These are phyloP conservation scores for Neurospora discreta DNA, from an alignment of 495 filamentous ascomycete species.

Conservation along the genomic window DNA sequence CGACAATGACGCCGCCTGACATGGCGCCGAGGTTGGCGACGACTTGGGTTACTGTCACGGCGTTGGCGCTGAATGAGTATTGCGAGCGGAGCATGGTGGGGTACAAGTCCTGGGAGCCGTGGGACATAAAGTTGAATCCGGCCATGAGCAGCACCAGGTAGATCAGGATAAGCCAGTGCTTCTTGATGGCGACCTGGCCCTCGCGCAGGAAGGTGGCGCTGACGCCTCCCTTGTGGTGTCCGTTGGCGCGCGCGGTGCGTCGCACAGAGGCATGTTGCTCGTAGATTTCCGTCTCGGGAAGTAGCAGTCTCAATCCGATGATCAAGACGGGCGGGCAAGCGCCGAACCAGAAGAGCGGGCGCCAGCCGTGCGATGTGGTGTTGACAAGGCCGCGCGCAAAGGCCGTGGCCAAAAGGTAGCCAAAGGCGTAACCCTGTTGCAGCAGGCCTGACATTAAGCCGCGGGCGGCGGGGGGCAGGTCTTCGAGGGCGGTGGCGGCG, in stretches of 20 bases:
- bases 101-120: constrained; percentile 87
- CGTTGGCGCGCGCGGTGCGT: constrained; percentile 13
- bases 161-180: constrained; percentile 66
- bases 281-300: constrained; percentile 68
- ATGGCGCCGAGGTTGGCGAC: constrained; percentile 78
- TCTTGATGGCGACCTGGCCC: constrained; percentile 62
- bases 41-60: constrained; percentile 74
- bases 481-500: constrained; percentile 76
- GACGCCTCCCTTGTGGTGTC: constrained; percentile 8
- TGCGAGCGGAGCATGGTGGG: constrained; percentile 75
- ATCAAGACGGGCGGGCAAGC: constrained; percentile 71
- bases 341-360: constrained; percentile 82
- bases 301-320: constrained; percentile 62
- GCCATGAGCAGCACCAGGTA: constrained; percentile 83
- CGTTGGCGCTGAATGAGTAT: constrained; percentile 57
- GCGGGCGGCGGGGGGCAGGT: constrained; percentile 62
- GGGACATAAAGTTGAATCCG: constrained; percentile 89
- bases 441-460: constrained; percentile 73
- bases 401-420: constrained; percentile 69
- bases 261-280: constrained; percentile 50
- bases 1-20: constrained; percentile 62
- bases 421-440: constrained; percentile 85
- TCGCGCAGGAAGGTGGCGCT: constrained; percentile 57
- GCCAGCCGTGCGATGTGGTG: constrained; percentile 63
- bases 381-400: constrained; percentile 64